A percentile compares a stretch with the other conserved stretches of the same genome.
Conservation (phyloP, 2,329 filamentous ascomycete species). For the Incumbomyces delicatus region DNA sequence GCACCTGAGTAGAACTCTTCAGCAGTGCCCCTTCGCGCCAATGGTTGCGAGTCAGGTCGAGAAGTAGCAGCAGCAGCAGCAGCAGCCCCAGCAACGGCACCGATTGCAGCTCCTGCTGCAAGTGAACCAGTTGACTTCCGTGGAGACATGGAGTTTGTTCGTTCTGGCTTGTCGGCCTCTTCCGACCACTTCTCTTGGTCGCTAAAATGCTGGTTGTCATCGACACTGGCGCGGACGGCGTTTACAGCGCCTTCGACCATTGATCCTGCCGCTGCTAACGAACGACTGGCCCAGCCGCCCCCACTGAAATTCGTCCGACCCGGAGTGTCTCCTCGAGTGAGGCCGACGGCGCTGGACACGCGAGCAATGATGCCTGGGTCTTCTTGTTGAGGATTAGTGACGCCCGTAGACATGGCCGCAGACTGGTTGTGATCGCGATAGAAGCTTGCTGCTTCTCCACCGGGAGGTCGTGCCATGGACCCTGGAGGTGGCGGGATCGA, state of each 20-base stretch:
- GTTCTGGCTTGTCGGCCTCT: conserved; percentile 61
- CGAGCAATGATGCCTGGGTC: conserved; percentile 59
- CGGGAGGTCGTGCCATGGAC: no score
- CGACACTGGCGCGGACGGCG: conserved; percentile 60
- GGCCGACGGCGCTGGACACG: conserved; percentile 62
- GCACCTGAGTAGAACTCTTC: conserved; percentile 22
- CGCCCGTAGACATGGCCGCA: conserved; percentile 27
- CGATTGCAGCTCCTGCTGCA: not conserved
- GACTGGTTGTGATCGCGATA: conserved; percentile 22
- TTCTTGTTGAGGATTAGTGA: conserved; percentile 33
- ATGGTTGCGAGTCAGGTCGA: conserved; percentile 4
- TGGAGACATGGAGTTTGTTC: conserved; percentile 1
- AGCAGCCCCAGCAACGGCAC: not conserved
- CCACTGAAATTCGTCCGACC: conserved; percentile 78
- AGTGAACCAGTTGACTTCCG: not conserved
- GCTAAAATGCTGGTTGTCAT: conserved; percentile 67
- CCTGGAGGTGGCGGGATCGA: no score
- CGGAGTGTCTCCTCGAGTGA: conserved; percentile 58
- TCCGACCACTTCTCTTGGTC: conserved; percentile 91
- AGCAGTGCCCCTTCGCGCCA: conserved; percentile 23
- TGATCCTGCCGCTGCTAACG: conserved; percentile 68
- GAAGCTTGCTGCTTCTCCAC: conserved; percentile 19
- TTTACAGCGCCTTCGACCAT: conserved; percentile 73
- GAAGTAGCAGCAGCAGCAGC: no score
- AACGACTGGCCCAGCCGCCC: conserved; percentile 32